A percentile compares a stretch with the other conserved stretches of the same genome.
These are phyloP conservation scores for Gymnopilus junonius DNA, from an alignment of 768 basidiomycete species.

Conservation along the genomic window DNA sequence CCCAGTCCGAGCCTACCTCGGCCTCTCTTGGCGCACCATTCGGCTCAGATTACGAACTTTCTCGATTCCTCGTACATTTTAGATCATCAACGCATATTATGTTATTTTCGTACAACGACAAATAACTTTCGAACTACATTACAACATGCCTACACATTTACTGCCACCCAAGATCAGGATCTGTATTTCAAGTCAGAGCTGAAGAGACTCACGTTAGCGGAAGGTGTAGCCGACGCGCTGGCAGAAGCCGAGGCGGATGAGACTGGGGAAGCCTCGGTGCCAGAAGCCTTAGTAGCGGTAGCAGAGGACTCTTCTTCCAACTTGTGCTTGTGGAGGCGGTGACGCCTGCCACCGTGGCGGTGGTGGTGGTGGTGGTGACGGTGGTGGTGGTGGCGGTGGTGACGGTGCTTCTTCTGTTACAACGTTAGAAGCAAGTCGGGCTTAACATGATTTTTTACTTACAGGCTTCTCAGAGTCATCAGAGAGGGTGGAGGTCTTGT, in stretches of 20 bases:
- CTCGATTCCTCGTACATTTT: too few relatives aligned
- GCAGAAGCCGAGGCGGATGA: background rate
- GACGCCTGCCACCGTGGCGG: background rate
- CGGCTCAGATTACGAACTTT: background rate
- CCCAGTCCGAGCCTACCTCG: background rate
- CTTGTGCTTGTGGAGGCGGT: conserved; percentile 4
- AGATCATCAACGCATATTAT: background rate
- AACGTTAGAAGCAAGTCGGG: background rate
- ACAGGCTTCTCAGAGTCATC: background rate
- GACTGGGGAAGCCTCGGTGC: background rate
- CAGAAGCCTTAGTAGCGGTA: background rate
- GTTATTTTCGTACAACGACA: background rate
- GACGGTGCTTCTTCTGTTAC: background rate
- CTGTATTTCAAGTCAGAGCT: too few relatives aligned
- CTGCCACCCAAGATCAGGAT: background rate
- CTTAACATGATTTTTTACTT: background rate
- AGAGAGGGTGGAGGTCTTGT: background rate
- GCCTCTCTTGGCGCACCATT: background rate
- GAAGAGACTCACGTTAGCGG: background rate
- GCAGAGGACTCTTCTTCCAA: conserved; percentile 2
- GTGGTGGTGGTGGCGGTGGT: background rate
- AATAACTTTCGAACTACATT: background rate
- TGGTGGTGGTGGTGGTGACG: background rate
- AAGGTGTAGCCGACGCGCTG: background rate
- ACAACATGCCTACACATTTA: background rate